phyloP scores from a whole-genome alignment of 2,329 filamentous ascomycete species.

The Bipolaris oryzae region DNA sequence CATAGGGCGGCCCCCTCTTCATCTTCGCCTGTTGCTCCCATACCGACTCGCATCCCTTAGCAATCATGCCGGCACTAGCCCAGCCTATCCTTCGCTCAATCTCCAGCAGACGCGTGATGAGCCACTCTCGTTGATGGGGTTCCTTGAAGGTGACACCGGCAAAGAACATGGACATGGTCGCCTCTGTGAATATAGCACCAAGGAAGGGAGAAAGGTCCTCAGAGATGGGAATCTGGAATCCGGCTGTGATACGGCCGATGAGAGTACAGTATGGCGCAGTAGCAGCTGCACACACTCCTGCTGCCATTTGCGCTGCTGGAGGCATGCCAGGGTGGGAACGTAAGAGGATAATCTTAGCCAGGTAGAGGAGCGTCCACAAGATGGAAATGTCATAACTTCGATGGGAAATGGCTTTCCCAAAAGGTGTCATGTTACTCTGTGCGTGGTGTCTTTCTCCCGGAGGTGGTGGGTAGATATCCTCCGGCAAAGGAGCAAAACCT shows the following conservation, averaged over 20 bases:
- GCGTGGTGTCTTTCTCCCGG: conserved; percentile 29
- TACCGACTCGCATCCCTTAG: conserved; percentile 79
- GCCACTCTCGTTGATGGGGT: conserved; percentile 75
- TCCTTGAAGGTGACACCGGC: conserved; percentile 81
- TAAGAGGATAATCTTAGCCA: conserved; percentile 81
- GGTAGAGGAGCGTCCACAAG: conserved; percentile 86
- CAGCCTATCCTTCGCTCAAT: conserved; percentile 84
- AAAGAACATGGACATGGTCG: conserved; percentile 82
- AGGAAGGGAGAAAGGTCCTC: conserved; percentile 72
- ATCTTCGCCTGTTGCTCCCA: conserved; percentile 79
- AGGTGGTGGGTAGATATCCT: conserved; percentile 67
- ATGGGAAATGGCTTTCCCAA: conserved; percentile 81
- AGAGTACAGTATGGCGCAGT: conserved; percentile 74
- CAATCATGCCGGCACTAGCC: conserved; percentile 82
- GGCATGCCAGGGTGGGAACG: conserved; percentile 89
- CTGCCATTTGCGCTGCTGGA: conserved; percentile 85
- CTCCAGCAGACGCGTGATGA: conserved; percentile 73
- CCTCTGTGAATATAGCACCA: conserved; percentile 82
- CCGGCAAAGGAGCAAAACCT: conserved; percentile 75
- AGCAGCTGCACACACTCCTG: conserved; percentile 73
- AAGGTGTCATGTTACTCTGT: conserved; percentile 65
- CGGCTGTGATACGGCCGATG: conserved; percentile 81
- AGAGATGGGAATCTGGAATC: conserved; percentile 57
- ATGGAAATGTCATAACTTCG: conserved; percentile 85
- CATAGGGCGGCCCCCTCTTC: conserved; percentile 77